phyloP scores from a whole-genome alignment of 768 basidiomycete genomes.

The Kwoniella pini region DNA sequence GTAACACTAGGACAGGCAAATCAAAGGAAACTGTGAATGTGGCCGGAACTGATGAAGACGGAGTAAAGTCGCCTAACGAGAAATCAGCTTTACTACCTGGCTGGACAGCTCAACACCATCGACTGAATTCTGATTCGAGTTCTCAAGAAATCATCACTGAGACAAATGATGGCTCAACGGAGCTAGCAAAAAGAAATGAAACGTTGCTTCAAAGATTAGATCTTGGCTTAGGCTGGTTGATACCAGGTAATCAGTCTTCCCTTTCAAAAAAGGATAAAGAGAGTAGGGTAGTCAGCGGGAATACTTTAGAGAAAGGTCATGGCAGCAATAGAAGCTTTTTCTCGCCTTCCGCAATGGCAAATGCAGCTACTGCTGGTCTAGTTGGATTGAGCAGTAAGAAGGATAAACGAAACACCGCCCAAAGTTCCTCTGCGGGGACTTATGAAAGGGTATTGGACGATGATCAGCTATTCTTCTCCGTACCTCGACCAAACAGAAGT shows the following conservation, averaged over 20 bases:
- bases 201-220: slow-evolving; percentile 20
- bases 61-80: slow-evolving; percentile 17
- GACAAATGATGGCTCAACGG: slow-evolving; percentile 13
- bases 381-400: neutral
- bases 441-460: slow-evolving; percentile 17
- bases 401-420: neutral
- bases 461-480: slow-evolving; percentile 19
- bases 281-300: slow-evolving; percentile 22
- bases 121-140: slow-evolving; percentile 3
- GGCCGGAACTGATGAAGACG: neutral
- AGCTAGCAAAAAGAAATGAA: slow-evolving; percentile 17
- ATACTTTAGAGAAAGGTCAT: slow-evolving; percentile 23
- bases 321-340: slow-evolving; percentile 6
- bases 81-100: slow-evolving; percentile 26
- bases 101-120: slow-evolving; percentile 26
- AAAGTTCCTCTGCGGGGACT: neutral
- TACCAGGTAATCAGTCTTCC: neutral
- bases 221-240: slow-evolving; percentile 13
- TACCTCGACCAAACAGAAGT: neutral
- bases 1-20: neutral
- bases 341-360: slow-evolving; percentile 1
- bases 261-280: neutral
- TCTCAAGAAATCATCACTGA: neutral
- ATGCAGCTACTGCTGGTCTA: slow-evolving; percentile 1
- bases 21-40: neutral